These are phyloP conservation scores for Paecilomyces sp. DNA, from an alignment of 2,329 filamentous ascomycete genomes.

Conservation along the genomic window DNA sequence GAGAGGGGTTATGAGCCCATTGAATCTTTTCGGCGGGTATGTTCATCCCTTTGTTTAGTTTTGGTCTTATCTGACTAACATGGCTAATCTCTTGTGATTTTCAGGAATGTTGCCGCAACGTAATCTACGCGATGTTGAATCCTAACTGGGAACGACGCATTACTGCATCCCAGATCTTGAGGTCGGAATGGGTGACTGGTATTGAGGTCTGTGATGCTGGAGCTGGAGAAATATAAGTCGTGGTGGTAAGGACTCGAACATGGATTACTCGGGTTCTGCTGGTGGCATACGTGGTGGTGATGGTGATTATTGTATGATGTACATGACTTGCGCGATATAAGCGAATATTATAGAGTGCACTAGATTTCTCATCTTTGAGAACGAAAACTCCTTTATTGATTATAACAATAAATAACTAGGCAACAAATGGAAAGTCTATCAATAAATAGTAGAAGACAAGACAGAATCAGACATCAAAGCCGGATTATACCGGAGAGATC, in stretches of 20 bases:
- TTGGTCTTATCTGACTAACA: neutral
- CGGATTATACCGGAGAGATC: neutral
- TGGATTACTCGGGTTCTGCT: too few relatives aligned
- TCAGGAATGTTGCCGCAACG: slow-evolving; percentile 79
- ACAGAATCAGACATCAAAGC: neutral
- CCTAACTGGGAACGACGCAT: slow-evolving; percentile 76
- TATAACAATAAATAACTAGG: neutral
- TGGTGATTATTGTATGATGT: too few relatives aligned
- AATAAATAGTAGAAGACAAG: neutral
- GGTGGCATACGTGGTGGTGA: too few relatives aligned
- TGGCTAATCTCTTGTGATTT: neutral
- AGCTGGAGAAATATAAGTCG: slow-evolving; percentile 64
- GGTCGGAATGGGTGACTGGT: slow-evolving; percentile 85
- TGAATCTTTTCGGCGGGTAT: slow-evolving; percentile 75
- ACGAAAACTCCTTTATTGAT: neutral
- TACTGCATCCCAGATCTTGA: slow-evolving; percentile 77
- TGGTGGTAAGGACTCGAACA: too few relatives aligned
- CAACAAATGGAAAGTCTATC: neutral
- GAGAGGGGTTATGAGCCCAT: slow-evolving; percentile 83
- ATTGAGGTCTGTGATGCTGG: slow-evolving; percentile 85
- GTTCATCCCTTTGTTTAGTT: slow-evolving; percentile 23
- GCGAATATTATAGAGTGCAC: neutral
- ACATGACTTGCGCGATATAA: too few relatives aligned
- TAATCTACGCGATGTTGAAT: slow-evolving; percentile 89
- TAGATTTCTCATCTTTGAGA: neutral